Percentiles rank a stretch among this genome's conserved stretches.
These are phyloP conservation scores for Coemansia brasiliensis DNA, from an alignment of 192 early-diverging fungal genomes.

Conservation along the genomic window DNA sequence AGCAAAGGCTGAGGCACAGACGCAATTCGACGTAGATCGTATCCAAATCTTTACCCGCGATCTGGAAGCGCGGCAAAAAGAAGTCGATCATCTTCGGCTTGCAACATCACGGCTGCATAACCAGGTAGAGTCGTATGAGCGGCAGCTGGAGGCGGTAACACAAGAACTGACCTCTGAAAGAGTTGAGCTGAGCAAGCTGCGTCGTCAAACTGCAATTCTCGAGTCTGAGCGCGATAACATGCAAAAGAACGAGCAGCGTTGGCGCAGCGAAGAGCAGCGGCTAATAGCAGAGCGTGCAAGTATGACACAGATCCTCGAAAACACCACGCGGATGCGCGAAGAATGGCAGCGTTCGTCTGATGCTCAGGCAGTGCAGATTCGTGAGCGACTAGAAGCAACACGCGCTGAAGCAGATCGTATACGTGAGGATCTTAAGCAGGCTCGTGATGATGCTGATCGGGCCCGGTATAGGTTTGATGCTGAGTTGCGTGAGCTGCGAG, in stretches of 20 bases:
- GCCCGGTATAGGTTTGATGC: slow-evolving; percentile 30
- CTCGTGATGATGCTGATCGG: slow-evolving; percentile 32
- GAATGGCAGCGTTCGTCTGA: slow-evolving; percentile 43
- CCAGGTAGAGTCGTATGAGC: slow-evolving; percentile 60
- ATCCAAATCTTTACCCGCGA: slow-evolving; percentile 62
- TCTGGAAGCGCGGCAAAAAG: slow-evolving; percentile 57
- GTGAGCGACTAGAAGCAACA: slow-evolving; percentile 29
- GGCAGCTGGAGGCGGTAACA: slow-evolving; percentile 58
- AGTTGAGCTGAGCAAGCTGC: slow-evolving; percentile 48
- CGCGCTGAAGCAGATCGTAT: slow-evolving; percentile 23
- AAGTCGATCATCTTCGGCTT: slow-evolving; percentile 64
- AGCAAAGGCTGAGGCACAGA: slow-evolving; percentile 62
- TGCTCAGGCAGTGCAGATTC: slow-evolving; percentile 16
- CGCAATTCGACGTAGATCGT: slow-evolving; percentile 60
- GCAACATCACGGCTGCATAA: slow-evolving; percentile 57
- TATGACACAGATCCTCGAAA: slow-evolving; percentile 50
- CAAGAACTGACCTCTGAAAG: slow-evolving; percentile 57
- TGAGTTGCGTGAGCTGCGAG: slow-evolving; percentile 38
- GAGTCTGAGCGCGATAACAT: slow-evolving; percentile 55
- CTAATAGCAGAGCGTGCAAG: slow-evolving; percentile 40
- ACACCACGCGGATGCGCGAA: slow-evolving; percentile 51
- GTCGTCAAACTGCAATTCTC: slow-evolving; percentile 54
- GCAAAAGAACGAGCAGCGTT: slow-evolving; percentile 39
- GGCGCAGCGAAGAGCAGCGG: slow-evolving; percentile 44
- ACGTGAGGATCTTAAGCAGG: slow-evolving; percentile 26